phyloP scores from a whole-genome alignment of 805 yeast species.

The Hanseniaspora taiwanica region DNA sequence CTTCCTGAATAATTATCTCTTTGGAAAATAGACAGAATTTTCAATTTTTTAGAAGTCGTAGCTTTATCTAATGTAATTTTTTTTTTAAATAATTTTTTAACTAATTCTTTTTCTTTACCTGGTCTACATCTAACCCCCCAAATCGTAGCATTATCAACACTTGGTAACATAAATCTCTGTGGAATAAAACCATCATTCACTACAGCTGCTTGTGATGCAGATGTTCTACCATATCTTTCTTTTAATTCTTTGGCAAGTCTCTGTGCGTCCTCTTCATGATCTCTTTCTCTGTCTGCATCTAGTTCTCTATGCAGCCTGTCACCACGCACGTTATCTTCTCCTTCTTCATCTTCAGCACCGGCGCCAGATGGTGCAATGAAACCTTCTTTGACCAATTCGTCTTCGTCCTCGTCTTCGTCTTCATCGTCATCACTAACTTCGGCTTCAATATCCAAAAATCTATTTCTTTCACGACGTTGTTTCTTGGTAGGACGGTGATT shows the following conservation, averaged over 20 bases:
- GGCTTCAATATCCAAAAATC: constrained; percentile 95
- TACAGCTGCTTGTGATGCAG: constrained; percentile 66
- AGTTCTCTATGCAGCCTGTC: constrained; percentile 84
- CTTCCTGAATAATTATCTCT: constrained; percentile 88
- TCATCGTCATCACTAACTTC: constrained; percentile 93
- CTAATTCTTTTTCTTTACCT: constrained; percentile 86
- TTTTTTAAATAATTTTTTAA: constrained; percentile 71
- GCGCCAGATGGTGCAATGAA: constrained; percentile 47
- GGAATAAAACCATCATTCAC: constrained; percentile 74
- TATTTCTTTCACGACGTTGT: constrained; percentile 47
- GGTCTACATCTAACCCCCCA: constrained; percentile 93
- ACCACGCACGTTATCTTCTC: constrained; percentile 37
- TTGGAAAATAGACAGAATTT: constrained; percentile 81
- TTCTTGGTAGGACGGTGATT: constrained; percentile 33
- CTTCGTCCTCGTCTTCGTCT: constrained; percentile 87
- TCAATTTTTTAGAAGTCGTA: constrained; percentile 53
- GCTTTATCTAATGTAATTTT: constrained; percentile 65
- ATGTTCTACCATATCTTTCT: constrained; percentile 80
- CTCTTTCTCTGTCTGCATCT: constrained; percentile 75
- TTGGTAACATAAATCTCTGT: constrained; percentile 84
- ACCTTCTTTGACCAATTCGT: constrained; percentile 76
- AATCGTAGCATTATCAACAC: constrained; percentile 90
- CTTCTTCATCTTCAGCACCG: constrained; percentile 55
- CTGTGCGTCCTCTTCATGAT: constrained; percentile 91
- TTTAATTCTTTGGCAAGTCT: constrained; percentile 81